phyloP scores from a whole-genome alignment of 768 basidiomycete species.

The Suillus tomentosus region DNA sequence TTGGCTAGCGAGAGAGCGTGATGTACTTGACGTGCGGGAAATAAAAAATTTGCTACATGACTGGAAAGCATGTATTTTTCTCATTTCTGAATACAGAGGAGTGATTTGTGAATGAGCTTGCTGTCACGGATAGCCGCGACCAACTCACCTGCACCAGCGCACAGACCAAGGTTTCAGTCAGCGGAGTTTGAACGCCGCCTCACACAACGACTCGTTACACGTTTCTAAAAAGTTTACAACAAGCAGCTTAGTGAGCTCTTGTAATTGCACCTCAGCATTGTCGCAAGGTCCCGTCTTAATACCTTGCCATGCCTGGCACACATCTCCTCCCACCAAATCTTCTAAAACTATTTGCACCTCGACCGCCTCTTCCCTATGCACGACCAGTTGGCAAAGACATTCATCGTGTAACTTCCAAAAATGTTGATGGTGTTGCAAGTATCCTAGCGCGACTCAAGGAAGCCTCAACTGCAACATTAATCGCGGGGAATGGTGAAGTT shows the following conservation, averaged over 20 bases:
- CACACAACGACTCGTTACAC: neutral
- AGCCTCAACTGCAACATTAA: conserved; percentile 67
- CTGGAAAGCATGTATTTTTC: conserved; percentile 7
- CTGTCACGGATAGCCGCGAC: conserved; percentile 13
- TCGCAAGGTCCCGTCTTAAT: neutral
- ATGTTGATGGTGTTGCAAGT: conserved; percentile 73
- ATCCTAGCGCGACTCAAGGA: conserved; percentile 77
- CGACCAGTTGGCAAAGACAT: conserved; percentile 87
- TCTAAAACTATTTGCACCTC: conserved; percentile 93
- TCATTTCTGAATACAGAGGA: conserved; percentile 20
- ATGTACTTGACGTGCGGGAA: conserved; percentile 10
- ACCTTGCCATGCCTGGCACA: conserved; percentile 57
- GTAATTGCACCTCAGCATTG: neutral
- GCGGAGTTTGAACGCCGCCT: conserved; percentile 35
- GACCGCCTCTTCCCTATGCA: conserved; percentile 84
- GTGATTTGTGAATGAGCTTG: neutral
- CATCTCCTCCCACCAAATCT: conserved; percentile 94
- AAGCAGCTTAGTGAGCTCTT: neutral
- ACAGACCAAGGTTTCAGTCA: conserved; percentile 16
- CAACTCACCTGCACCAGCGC: conserved; percentile 13
- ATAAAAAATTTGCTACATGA: conserved; percentile 22
- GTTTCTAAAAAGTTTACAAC: conserved; percentile 3
- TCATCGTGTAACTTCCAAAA: conserved; percentile 67
- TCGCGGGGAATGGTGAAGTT: conserved; percentile 47
- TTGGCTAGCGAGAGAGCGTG: conserved; percentile 16